Conservation (phyloP, 2,329 filamentous ascomycete species). For the Piedraia hortae region DNA sequence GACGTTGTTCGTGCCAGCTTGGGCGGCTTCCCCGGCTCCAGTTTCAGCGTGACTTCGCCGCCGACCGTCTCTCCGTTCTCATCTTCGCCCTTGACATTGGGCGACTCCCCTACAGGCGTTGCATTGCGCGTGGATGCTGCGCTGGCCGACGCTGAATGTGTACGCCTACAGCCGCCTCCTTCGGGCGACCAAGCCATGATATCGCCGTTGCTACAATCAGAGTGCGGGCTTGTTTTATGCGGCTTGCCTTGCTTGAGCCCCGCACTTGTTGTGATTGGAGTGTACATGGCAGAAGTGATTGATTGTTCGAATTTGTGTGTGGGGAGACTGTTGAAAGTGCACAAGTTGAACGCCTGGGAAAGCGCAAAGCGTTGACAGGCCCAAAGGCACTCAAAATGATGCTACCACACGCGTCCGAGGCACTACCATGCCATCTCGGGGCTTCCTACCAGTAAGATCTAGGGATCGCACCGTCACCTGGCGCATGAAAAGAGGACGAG, state of each 20-base stretch:
- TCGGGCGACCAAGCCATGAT: too few relatives aligned
- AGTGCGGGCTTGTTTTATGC: slow-evolving; percentile 20
- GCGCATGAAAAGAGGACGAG: too few relatives aligned
- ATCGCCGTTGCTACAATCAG: too few relatives aligned
- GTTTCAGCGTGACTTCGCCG: slow-evolving; percentile 33
- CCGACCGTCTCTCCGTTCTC: slow-evolving; percentile 30
- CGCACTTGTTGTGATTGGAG: slow-evolving; percentile 12
- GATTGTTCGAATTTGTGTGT: slow-evolving; percentile 1
- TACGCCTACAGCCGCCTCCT: slow-evolving; percentile 4
- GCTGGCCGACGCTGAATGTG: slow-evolving; percentile 7
- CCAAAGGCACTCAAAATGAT: too few relatives aligned
- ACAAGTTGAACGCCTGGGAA: too few relatives aligned
- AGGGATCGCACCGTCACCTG: too few relatives aligned
- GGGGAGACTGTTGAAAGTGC: slow-evolving; percentile 1
- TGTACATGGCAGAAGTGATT: slow-evolving; percentile 15
- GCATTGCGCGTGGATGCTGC: slow-evolving; percentile 2
- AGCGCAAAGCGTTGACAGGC: too few relatives aligned
- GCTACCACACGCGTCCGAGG: too few relatives aligned
- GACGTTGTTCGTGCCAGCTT: slow-evolving; percentile 49
- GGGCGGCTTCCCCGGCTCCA: slow-evolving; percentile 36
- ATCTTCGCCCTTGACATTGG: slow-evolving; percentile 15
- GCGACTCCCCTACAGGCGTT: slow-evolving; percentile 9
- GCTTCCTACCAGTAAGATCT: too few relatives aligned
- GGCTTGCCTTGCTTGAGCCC: slow-evolving; percentile 19
- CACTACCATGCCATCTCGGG: too few relatives aligned